Evolutionary conservation across 345 rosid species (phyloP).

Genomic region (Fremontodendron californicum): DNA sequence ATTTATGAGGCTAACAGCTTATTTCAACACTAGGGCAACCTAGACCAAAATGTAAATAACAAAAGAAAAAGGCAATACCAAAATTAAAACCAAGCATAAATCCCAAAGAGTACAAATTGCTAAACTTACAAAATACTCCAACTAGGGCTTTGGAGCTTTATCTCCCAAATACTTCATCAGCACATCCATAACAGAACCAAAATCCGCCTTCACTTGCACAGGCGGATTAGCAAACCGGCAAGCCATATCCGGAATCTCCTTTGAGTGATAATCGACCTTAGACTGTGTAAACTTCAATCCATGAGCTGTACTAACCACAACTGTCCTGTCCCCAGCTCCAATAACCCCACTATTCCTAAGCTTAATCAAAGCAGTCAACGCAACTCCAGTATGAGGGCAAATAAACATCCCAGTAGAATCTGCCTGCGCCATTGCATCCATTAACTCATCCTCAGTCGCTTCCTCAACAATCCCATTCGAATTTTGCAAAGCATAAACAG

Average conservation of each 20-base stretch:
- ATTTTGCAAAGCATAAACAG: conserved; percentile 68
- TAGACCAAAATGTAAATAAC: neutral
- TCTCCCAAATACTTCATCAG: no score
- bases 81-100: conserved; percentile 7
- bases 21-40: neutral
- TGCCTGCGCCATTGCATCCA: conserved; percentile 93
- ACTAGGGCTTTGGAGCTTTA: conserved; percentile 29
- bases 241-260: conserved; percentile 66
- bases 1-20: neutral
- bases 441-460: conserved; percentile 83
- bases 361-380: conserved; percentile 71
- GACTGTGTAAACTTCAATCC: conserved; percentile 86
- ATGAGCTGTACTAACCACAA: conserved; percentile 93
- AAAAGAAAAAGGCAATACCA: neutral
- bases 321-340: conserved; percentile 55
- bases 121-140: conserved; percentile 5
- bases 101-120: neutral
- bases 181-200: conserved; percentile 82
- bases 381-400: conserved; percentile 94
- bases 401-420: conserved; percentile 96
- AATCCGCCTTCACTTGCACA: conserved; percentile 71
- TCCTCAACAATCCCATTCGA: conserved; percentile 85
- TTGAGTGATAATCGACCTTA: conserved; percentile 83
- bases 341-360: conserved; percentile 79
- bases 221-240: conserved; percentile 80